Evolutionary conservation across 805 yeast genomes (phyloP), one percentile per base, ranked within the genome.

Genomic region (Starmera dryadoides): DNA sequence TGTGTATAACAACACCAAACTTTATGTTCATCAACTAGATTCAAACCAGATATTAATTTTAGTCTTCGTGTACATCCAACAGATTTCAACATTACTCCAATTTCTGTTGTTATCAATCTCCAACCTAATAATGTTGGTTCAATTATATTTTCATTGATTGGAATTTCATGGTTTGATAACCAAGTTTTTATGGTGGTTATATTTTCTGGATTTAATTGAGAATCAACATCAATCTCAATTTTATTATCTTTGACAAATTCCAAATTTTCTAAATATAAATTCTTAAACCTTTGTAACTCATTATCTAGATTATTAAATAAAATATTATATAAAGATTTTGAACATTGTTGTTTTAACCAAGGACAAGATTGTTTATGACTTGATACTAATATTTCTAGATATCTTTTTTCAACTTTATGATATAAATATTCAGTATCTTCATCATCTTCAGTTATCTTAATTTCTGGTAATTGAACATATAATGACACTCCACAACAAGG

Each of bases 51-150:
- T 2, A 49, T 47, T 2, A 62, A 34, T 14, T 62, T 40, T 2
- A 66, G 50, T 7, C 71, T 49, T 42, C 70, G 48, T 2, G 62
- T 58, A 41, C 70, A 67, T 29, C 55, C 57, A 15, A 48, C 38
- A 35, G 69, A 66, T 16, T 43, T 43, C 29, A 66, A 41, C 2
- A 67, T 41, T 3, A 47, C 34, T 0, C 55, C 53, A 25, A 53
- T 54, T 12, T 40, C 42, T 26, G 59, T 62, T 11, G 48, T 46
- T 35, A 49, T 55, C 11, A 63, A 41, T 17, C 50, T 57, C 71
- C 71, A 67, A 1, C 71, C 70, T 6, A 65, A 44, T 12, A 65
- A 37, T 2, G 58, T 48, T 4, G 60, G 30, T 26, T 52, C 42
- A 11, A 53, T 19, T 17, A 40, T 36, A 34, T 31, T 36, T 8